Evolutionary conservation across 2,329 filamentous ascomycete species (phyloP).

Genomic region (Beauveria scarabaeidicola): DNA sequence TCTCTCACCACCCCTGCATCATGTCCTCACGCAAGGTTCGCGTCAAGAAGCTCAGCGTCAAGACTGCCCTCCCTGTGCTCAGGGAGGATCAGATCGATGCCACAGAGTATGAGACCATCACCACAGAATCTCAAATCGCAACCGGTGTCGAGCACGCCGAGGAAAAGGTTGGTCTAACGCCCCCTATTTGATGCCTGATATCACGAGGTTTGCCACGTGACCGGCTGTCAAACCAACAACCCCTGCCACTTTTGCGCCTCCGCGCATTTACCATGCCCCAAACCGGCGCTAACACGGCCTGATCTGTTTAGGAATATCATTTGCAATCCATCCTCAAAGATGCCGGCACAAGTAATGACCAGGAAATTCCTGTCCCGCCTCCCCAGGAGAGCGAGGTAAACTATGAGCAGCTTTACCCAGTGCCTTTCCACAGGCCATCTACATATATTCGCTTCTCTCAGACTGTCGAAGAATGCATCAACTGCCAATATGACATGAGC

Average conservation of each 20-base stretch:
- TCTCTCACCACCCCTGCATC: slow-evolving; percentile 32
- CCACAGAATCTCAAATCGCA: slow-evolving; percentile 76
- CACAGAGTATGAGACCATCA: slow-evolving; percentile 76
- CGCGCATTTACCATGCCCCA: slow-evolving; percentile 2
- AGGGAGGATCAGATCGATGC: slow-evolving; percentile 86
- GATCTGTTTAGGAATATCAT: slow-evolving; percentile 71
- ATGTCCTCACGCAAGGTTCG: slow-evolving; percentile 63
- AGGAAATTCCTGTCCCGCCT: slow-evolving; percentile 58
- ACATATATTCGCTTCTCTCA: slow-evolving; percentile 98
- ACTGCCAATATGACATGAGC: slow-evolving; percentile 88
- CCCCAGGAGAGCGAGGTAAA: slow-evolving; percentile 58
- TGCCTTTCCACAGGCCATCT: slow-evolving; percentile 70
- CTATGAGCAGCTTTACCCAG: slow-evolving; percentile 84
- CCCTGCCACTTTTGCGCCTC: slow-evolving; percentile 13
- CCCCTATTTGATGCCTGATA: slow-evolving; percentile 24
- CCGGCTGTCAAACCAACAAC: slow-evolving; percentile 13
- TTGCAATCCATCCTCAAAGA: slow-evolving; percentile 69
- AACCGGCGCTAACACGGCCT: slow-evolving; percentile 8
- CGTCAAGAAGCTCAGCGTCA: slow-evolving; percentile 86
- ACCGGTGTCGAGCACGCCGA: slow-evolving; percentile 96
- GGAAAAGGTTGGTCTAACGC: slow-evolving; percentile 72
- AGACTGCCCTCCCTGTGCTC: slow-evolving; percentile 79
- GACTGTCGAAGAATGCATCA: slow-evolving; percentile 91
- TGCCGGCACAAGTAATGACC: slow-evolving; percentile 45
- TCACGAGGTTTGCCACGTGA: slow-evolving; percentile 46